These are phyloP conservation scores for Beta macrorhiza DNA, from an alignment of 179 eudicot species.

Conservation along the genomic window DNA sequence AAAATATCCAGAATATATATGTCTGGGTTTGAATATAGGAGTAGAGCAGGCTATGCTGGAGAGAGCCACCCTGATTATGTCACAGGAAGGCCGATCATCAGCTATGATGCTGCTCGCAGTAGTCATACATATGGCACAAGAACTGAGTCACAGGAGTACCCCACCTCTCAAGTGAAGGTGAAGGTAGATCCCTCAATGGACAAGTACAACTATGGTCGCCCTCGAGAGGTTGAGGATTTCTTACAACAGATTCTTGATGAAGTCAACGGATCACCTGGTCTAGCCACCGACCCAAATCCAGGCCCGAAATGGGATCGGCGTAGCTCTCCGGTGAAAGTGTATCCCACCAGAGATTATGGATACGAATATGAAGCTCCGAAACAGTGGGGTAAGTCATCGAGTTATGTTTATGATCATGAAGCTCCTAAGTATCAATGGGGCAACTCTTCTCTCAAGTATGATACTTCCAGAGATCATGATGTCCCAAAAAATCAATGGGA, in stretches of 20 bases:
- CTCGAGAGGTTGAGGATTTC: constrained; percentile 30
- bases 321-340: constrained; percentile 1
- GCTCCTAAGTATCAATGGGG: background rate
- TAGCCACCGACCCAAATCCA: constrained; percentile 6
- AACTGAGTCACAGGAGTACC: constrained; percentile 24
- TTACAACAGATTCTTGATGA: constrained; percentile 28
- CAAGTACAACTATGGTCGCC: constrained; percentile 17
- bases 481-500: constrained; percentile 8
- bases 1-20: background rate
- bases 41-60: background rate
- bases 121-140: constrained; percentile 19
- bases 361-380: constrained; percentile 12
- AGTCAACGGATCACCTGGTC: constrained; percentile 30
- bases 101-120: background rate
- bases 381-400: background rate
- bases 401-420: background rate
- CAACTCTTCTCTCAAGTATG: background rate
- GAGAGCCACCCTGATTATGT: background rate
- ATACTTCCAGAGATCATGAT: background rate
- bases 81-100: constrained; percentile 4
- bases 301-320: background rate
- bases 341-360: background rate
- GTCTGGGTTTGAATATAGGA: constrained; percentile 1
- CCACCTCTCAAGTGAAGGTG: background rate
- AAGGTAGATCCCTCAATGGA: background rate